phyloP scores from a whole-genome alignment of 768 basidiomycete species.

The Tricholoma sp. region DNA sequence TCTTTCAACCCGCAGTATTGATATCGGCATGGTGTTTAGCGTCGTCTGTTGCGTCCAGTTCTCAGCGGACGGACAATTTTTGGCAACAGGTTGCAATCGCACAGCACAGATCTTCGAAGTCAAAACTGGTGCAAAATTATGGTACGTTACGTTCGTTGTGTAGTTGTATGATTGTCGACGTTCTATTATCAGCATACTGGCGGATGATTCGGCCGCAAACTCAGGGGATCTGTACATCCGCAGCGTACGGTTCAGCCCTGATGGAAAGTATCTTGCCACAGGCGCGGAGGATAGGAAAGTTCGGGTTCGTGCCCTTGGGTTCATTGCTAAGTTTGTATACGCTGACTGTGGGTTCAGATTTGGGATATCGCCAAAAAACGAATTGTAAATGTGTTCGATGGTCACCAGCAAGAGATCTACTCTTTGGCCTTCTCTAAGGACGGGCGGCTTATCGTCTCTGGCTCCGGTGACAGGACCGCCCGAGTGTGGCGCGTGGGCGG shows the following conservation, averaged over 20 bases:
- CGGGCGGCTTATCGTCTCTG: slow-evolving; percentile 81
- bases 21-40: slow-evolving; percentile 18
- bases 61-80: slow-evolving; percentile 85
- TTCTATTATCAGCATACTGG: slow-evolving; percentile 18
- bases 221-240: slow-evolving; percentile 49
- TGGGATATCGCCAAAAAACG: slow-evolving; percentile 86
- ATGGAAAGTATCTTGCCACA: slow-evolving; percentile 89
- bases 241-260: slow-evolving; percentile 85
- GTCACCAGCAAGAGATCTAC: slow-evolving; percentile 92
- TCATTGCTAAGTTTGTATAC: neutral
- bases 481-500: slow-evolving; percentile 47
- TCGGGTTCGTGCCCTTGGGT: slow-evolving; percentile 46
- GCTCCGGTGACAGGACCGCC: slow-evolving; percentile 66
- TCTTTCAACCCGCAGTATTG: neutral
- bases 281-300: slow-evolving; percentile 95
- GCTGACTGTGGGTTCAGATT: slow-evolving; percentile 43
- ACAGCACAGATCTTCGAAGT: slow-evolving; percentile 95
- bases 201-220: slow-evolving; percentile 35
- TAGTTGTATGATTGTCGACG: neutral
- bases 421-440: slow-evolving; percentile 87
- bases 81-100: slow-evolving; percentile 97
- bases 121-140: slow-evolving; percentile 78
- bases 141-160: slow-evolving; percentile 40
- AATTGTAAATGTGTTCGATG: slow-evolving; percentile 76
- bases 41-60: slow-evolving; percentile 89